These are phyloP conservation scores for Globisporangium barbulae DNA, from an alignment of 352 stramenopile genomes.

Conservation along the genomic window DNA sequence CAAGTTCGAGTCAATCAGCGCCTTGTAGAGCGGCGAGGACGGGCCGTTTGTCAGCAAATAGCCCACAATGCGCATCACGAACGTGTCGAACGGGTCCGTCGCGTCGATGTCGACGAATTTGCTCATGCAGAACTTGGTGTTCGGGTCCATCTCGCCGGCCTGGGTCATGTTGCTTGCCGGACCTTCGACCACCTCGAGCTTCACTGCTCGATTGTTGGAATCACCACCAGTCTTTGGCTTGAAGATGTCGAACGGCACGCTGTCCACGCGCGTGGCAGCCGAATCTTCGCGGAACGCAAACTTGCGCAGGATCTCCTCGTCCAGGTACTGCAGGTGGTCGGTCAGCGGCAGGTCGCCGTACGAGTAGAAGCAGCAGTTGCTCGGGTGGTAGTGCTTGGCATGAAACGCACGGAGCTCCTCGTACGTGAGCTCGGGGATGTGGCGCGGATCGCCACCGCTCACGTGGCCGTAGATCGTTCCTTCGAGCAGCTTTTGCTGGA, in stretches of 20 bases:
- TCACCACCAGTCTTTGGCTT: slow-evolving; percentile 15
- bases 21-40: slow-evolving; percentile 80
- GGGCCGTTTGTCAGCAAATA: slow-evolving; percentile 79
- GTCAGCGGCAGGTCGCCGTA: slow-evolving; percentile 85
- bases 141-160: slow-evolving; percentile 43
- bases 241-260: slow-evolving; percentile 37
- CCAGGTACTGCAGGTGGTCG: slow-evolving; percentile 72
- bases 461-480: slow-evolving; percentile 83
- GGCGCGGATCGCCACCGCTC: slow-evolving; percentile 66
- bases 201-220: slow-evolving; percentile 5
- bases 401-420: slow-evolving; percentile 80
- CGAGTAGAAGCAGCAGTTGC: slow-evolving; percentile 88
- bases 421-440: slow-evolving; percentile 78
- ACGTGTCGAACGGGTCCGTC: slow-evolving; percentile 72
- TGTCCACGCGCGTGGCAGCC: slow-evolving; percentile 43
- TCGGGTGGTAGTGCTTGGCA: slow-evolving; percentile 83
- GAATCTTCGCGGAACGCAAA: slow-evolving; percentile 63
- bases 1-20: slow-evolving; percentile 71
- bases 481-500: slow-evolving; percentile 92
- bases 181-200: slow-evolving; percentile 46
- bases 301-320: slow-evolving; percentile 59
- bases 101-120: slow-evolving; percentile 68
- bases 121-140: slow-evolving; percentile 76
- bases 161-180: slow-evolving; percentile 60
- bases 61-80: slow-evolving; percentile 74